A percentile compares a stretch with the other conserved stretches of the same genome.
Evolutionary conservation across 2,329 filamentous ascomycete genomes (phyloP).

Genomic region (Aspergillus jensenii): DNA sequence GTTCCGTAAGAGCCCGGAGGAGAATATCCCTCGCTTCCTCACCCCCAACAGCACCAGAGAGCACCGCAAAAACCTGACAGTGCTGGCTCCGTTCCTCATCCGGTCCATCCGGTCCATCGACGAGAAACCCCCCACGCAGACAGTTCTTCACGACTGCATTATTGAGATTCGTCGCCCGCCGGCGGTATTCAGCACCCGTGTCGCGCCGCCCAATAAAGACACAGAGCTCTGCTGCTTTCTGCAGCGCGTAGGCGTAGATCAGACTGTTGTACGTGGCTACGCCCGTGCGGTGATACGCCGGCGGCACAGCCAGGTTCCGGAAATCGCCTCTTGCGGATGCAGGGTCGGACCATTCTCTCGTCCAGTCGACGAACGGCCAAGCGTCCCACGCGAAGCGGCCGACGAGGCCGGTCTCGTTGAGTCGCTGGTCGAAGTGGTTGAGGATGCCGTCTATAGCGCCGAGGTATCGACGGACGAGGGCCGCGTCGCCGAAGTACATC

Average conservation of each 20-base stretch:
- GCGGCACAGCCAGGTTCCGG: background rate
- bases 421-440: background rate
- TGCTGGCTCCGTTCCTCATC: slow-evolving; percentile 8
- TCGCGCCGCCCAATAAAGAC: background rate
- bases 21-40: background rate
- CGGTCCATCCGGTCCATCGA: slow-evolving; percentile 1
- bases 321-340: background rate
- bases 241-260: slow-evolving; percentile 2
- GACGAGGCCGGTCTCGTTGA: background rate
- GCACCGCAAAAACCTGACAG: slow-evolving; percentile 7
- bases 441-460: slow-evolving; percentile 7
- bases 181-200: background rate
- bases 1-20: background rate
- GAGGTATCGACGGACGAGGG: background rate
- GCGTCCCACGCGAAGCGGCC: background rate
- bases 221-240: slow-evolving; percentile 1
- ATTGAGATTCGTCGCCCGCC: background rate
- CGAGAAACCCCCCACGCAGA: background rate
- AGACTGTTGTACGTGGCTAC: background rate
- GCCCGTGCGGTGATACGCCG: background rate
- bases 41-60: background rate
- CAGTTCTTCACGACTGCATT: background rate
- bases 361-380: slow-evolving; percentile 14
- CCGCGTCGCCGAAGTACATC: background rate
- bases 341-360: background rate